phyloP scores from a whole-genome alignment of 2,329 filamentous ascomycete species.

The Aspergillus floridensis region DNA sequence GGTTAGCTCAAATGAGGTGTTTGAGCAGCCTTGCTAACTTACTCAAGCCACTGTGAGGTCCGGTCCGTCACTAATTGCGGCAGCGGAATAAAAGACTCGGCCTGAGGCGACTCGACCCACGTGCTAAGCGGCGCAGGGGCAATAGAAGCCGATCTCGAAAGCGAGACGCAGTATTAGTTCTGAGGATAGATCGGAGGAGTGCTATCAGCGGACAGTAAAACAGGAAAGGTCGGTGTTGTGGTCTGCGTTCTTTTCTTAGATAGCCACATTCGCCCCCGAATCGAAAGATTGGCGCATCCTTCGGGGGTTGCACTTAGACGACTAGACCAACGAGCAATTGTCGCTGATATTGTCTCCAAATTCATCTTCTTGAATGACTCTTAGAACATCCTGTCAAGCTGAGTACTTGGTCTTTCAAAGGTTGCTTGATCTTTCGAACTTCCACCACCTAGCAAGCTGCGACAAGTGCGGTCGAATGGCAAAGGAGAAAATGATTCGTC shows the following conservation, averaged over 20 bases:
- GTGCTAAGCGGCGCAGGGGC: constrained; percentile 13
- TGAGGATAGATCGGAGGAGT: not conserved
- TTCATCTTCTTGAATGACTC: no score
- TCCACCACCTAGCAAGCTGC: not conserved
- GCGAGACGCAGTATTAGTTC: not conserved
- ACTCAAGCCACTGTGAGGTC: not conserved
- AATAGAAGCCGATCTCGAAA: not conserved
- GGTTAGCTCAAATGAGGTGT: not conserved
- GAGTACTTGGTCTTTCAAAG: no score
- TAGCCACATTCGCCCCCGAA: not conserved
- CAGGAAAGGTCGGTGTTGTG: not conserved
- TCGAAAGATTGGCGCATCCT: not conserved
- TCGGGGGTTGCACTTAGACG: not conserved
- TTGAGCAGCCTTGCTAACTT: not conserved
- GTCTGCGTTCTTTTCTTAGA: not conserved
- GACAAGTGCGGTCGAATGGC: not conserved
- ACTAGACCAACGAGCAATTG: not conserved
- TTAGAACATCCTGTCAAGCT: no score
- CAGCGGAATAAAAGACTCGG: constrained; percentile 4
- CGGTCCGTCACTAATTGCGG: not conserved
- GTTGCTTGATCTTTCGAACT: not conserved
- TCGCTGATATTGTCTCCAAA: not conserved
- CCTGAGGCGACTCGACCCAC: constrained; percentile 12
- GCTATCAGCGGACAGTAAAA: not conserved
- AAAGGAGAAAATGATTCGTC: not conserved